Evolutionary conservation across 805 yeast genomes (phyloP), one percentile per base, ranked within the genome.

Genomic region (Schizosaccharomyces cryophilus): DNA sequence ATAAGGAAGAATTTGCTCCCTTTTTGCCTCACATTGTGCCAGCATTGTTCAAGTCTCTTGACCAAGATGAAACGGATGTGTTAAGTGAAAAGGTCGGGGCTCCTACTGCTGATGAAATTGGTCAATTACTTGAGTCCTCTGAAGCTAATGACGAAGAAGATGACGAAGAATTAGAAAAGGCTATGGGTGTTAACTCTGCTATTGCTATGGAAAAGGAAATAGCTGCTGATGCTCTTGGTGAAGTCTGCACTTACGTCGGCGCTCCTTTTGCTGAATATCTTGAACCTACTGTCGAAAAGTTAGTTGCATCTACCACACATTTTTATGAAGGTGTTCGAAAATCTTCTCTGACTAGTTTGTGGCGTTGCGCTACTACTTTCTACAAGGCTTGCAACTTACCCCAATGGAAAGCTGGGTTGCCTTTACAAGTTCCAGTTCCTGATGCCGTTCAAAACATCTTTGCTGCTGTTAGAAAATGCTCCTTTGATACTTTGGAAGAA

Each of bases 171-270:
- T 70, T 80, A 62, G 82, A 78, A 64, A 84, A 84, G 67, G 84
- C 84, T 64, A 76, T 87, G 72, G 84, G 86, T 66, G 88, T 93
- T 65, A 89, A 88, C 78, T 85, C 95, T 60, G 96, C 95, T 76
- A 81, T 93, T 67, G 87, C 96, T 65, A 84, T 86, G 67, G 98
- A 90, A 74, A 90, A 90, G 74, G 96, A 89, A 74, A 86, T 87
- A 66, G 95, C 95, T n/a, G 79, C 89, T 58, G 87, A 87, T 68
- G 93, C 95, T 6, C 74, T 88, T 66, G 61, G 86, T 60, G 97
- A 93, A 70, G 79, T 89, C 70, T 95, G 95, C 61, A 72, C 78
- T 61, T 96, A 95, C 67, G 85, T 95, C 59, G 85, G 88, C 69
- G 82, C 80, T 62, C 81, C 81, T 61, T 88, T 90, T 73, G 79